Evolutionary conservation across 1,284 basidiomycete species (phyloP), one percentile per base, ranked within the genome.

Genomic region (Termitomyces sp.): DNA sequence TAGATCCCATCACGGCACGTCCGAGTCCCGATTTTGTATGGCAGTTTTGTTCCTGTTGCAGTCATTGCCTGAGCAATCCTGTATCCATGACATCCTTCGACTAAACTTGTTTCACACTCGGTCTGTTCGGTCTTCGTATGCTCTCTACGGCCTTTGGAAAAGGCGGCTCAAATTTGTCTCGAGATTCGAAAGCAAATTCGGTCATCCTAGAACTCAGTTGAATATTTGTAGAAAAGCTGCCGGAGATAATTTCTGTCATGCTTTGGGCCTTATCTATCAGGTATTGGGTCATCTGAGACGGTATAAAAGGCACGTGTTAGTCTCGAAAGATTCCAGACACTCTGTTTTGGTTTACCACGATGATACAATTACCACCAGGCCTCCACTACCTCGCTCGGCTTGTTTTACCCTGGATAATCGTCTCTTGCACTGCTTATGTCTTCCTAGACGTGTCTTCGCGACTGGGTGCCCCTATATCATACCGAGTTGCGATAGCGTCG

Each of bases 401-500:
- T 7, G 15, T 44, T 10, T 47, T 57, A 12, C 31, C 26, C 13
- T 56, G 53, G 51, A 40, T 57, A 19, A 28, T 50, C 15, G 26
- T 56, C 1, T 50, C 52, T 10, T 9, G 53, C 7, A 7, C 53
- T 4, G 36, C 50, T 6, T 62, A 58, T 38, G 36, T 45, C 15
- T 30, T 56, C 12, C 36, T 58, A 12, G 50, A 38, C 2, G 12
- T 54, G 5, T 21, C 55, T 13, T 45, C 45, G 17, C 50, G 38
- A 47, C 44, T 31, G 7, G 59, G 50, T 7, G 15, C 54, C n/a
- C 33, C 43, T 19, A 44, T 64, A 13, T 61, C 67, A 5, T 36
- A 54, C 9, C 65, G 64, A 64, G 40, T 63, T 1, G 42, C 66
- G 2, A 41, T 64, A 13, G 28, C 62, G 19, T 62, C 61, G 3